Evolutionary conservation across 306 rosid species (phyloP).

Genomic region (Delonix regia): DNA sequence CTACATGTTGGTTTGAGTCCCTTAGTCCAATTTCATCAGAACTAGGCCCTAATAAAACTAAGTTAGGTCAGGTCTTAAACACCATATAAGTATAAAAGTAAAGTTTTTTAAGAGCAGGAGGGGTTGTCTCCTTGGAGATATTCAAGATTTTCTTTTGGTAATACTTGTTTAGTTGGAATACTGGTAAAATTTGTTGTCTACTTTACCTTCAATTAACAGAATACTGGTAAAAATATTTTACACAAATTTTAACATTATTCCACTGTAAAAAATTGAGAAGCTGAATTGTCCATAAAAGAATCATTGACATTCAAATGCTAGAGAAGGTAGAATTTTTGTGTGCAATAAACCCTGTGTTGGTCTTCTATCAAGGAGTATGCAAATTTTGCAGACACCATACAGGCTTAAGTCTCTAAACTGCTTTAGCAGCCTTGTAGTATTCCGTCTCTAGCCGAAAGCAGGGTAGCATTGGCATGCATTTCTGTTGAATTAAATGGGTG

Average conservation of each 20-base stretch:
- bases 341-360: background rate
- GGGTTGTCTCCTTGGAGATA: too few relatives aligned
- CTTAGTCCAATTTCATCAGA: too few relatives aligned
- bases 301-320: background rate
- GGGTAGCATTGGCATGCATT: conserved; percentile 45
- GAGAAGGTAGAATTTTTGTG: background rate
- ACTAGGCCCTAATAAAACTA: too few relatives aligned
- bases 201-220: too few relatives aligned
- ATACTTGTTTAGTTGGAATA: too few relatives aligned
- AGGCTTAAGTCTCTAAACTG: too few relatives aligned
- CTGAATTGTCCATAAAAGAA: background rate
- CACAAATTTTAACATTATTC: background rate
- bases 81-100: too few relatives aligned
- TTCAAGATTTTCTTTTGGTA: too few relatives aligned
- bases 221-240: background rate
- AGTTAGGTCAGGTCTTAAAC: too few relatives aligned
- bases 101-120: too few relatives aligned
- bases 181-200: too few relatives aligned
- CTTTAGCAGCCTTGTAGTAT: conserved; percentile 10
- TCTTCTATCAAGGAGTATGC: background rate
- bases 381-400: background rate
- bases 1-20: too few relatives aligned
- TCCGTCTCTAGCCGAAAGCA: conserved; percentile 41
- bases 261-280: background rate
- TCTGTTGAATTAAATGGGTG: conserved; percentile 57